phyloP scores from a whole-genome alignment of 306 rosid genomes.

The Hylodesmum podocarpum region DNA sequence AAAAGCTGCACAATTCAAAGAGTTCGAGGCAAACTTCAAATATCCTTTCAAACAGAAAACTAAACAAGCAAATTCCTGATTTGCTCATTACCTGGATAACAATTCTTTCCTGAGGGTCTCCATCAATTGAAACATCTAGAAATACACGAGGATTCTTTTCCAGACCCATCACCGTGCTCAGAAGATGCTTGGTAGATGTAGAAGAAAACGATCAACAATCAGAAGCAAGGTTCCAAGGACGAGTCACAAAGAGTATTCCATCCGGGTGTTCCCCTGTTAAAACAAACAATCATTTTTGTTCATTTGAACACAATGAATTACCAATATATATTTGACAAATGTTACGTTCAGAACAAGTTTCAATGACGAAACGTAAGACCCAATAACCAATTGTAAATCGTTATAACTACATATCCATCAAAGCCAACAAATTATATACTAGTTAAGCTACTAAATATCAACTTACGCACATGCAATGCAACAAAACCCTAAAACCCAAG shows the following conservation, averaged over 20 bases:
- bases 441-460: background rate
- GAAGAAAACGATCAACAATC: slow-evolving; percentile 18
- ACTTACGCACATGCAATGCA: background rate
- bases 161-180: slow-evolving; percentile 54
- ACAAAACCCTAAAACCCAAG: slow-evolving; percentile 50
- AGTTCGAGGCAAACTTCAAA: slow-evolving; percentile 14
- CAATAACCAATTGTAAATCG: background rate
- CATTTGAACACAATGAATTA: background rate
- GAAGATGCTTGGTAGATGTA: background rate
- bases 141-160: slow-evolving; percentile 73
- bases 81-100: slow-evolving; percentile 64
- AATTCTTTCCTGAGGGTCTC: slow-evolving; percentile 63
- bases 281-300: background rate
- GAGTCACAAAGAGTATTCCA: background rate
- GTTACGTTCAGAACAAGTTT: background rate
- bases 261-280: background rate
- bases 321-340: background rate
- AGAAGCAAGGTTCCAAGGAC: background rate
- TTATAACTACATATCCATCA: background rate
- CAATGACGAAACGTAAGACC: background rate
- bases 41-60: background rate
- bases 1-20: slow-evolving; percentile 79
- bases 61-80: background rate
- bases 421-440: background rate
- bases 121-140: slow-evolving; percentile 75